Conservation (phyloP, 1,284 basidiomycete species). For the Trichosporon asahii region DNA sequence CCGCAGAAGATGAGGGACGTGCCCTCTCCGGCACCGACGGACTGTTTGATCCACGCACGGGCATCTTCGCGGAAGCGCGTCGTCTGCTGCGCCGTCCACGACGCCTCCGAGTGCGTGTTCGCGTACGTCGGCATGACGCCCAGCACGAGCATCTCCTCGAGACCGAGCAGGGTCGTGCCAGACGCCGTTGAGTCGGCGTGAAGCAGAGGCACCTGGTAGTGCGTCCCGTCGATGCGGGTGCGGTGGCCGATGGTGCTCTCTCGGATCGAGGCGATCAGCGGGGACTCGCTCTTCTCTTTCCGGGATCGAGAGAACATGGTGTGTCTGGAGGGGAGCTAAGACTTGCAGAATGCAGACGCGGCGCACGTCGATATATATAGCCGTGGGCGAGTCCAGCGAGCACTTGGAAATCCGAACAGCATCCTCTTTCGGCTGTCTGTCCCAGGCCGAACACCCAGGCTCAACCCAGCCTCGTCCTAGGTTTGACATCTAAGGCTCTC, state of each 20-base stretch:
- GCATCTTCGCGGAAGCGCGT: slow-evolving; percentile 14
- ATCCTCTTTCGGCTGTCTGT: too few species aligned
- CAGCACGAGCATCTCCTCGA: slow-evolving; percentile 17
- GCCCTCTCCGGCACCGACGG: neutral
- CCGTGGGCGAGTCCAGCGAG: neutral
- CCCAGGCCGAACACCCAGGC: too few species aligned
- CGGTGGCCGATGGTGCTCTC: slow-evolving; percentile 7
- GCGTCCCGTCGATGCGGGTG: neutral
- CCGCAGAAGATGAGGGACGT: slow-evolving; percentile 14
- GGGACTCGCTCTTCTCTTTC: neutral
- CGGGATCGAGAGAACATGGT: neutral
- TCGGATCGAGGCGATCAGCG: slow-evolving; percentile 3
- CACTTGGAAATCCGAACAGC: too few species aligned
- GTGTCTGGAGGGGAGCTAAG: neutral
- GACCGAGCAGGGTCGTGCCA: neutral
- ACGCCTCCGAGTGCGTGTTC: slow-evolving; percentile 21
- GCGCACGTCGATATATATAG: neutral
- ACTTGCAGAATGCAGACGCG: neutral
- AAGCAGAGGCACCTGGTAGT: slow-evolving; percentile 8
- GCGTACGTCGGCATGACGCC: slow-evolving; percentile 20
- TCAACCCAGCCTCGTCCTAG: neutral
- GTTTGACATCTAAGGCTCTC: neutral
- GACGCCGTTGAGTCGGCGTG: slow-evolving; percentile 18
- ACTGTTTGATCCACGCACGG: slow-evolving; percentile 9
- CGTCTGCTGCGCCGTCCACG: slow-evolving; percentile 15